Evolutionary conservation across 805 yeast species (phyloP), one percentile per base, ranked within the genome.

Genomic region (Wickerhamiella brachini): DNA sequence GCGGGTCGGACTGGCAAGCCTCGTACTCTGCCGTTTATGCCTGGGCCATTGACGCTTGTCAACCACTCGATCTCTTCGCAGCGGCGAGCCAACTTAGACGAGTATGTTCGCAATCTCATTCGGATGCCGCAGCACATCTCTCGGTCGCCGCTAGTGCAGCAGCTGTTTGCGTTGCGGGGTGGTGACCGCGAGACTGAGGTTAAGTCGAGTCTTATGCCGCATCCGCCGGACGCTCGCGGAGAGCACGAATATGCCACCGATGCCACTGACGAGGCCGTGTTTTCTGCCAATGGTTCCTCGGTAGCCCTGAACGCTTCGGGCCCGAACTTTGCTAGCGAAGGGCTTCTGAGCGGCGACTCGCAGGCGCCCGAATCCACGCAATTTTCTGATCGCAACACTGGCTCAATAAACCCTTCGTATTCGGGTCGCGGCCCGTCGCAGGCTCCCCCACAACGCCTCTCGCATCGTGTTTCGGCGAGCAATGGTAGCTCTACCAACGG

Each of bases 11-110:
- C 80, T 50, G 84, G 84, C 66, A 73, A 79, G 24, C 78, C 80
- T 49, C 78, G 98, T 56, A 81, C 84, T 29, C 73, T 93, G 52
- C 98, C 98, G 7, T 87, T 82, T 57, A 89, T 93, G 61, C 97
- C 98, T 0, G 98, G 97, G 1, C 99, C 98, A 2, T 74, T 90
- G 47, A 83, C 94, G 39, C 85, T 83, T 60, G 95, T 93, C 50
- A 87, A 87, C 55, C 97, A 90, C 67, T 68, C 79, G 15, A 77
- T 78, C 39, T 75, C 83, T 0, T 67, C 71, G 47, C 78, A 76
- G 58, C 69, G 84, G 51, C 71, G 75, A 47, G 74, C 71, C 1
- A 79, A 76, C 59, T 64, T 80, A 51, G 78, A 80, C 59, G 72
- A 73, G 26, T 80, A 80, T 56, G 77, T 80, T 13, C 69, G 71